Conservation (phyloP, 768 basidiomycete species). For the Leccinum uliginosum region DNA sequence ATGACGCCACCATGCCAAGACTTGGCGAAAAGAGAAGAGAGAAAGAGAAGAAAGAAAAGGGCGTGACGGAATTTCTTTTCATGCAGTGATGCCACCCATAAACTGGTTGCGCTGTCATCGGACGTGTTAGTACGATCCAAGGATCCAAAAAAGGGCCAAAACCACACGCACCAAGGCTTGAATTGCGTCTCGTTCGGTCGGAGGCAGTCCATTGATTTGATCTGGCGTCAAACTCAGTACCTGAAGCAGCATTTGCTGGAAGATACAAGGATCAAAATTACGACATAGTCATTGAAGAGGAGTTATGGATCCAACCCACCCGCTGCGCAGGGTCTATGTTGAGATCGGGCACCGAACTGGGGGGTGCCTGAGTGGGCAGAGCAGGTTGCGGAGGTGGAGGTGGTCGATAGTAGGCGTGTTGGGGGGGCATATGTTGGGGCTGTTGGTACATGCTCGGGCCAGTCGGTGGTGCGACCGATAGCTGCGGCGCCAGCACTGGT, state of each 20-base stretch:
- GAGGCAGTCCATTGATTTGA: conserved; percentile 78
- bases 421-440: conserved; percentile 29
- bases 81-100: conserved; percentile 31
- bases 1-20: background rate
- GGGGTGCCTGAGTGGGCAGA: conserved; percentile 27
- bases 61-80: background rate
- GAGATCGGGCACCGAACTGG: conserved; percentile 32
- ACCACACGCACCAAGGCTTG: conserved; percentile 61
- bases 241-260: conserved; percentile 78
- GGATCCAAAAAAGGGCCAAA: background rate
- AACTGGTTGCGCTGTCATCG: conserved; percentile 31
- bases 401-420: conserved; percentile 31
- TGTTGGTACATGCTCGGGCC: conserved; percentile 30
- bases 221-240: conserved; percentile 78
- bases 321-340: conserved; percentile 50
- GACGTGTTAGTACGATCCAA: background rate
- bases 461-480: conserved; percentile 28
- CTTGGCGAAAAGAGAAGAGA: background rate
- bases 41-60: background rate
- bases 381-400: conserved; percentile 29
- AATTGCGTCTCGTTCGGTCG: conserved; percentile 74
- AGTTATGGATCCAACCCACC: conserved; percentile 25
- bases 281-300: background rate
- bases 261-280: background rate
- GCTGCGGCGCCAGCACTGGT: conserved; percentile 31